Conservation (phyloP, 2,329 filamentous ascomycete species). For the Cytospora chrysosperma region DNA sequence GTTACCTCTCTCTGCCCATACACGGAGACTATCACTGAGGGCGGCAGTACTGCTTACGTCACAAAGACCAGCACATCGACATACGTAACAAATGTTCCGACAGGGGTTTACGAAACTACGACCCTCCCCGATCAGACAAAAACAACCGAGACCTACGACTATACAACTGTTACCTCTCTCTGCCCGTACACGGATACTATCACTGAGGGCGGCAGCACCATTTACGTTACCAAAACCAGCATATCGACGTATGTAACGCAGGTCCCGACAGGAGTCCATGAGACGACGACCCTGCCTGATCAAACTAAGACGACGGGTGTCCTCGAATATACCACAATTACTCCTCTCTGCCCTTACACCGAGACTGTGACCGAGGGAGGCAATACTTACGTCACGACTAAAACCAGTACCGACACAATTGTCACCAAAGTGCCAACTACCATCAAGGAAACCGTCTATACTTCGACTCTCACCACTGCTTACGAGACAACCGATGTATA, state of each 20-base stretch:
- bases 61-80: background rate
- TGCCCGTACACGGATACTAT: background rate
- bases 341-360: slow-evolving; percentile 15
- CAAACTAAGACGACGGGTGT: slow-evolving; percentile 13
- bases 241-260: slow-evolving; percentile 7
- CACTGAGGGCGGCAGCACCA: slow-evolving; percentile 26
- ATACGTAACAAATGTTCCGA: slow-evolving; percentile 26
- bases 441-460: slow-evolving; percentile 32
- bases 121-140: slow-evolving; percentile 13
- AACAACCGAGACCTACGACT: background rate
- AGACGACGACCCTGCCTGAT: slow-evolving; percentile 14
- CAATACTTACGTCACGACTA: slow-evolving; percentile 23
- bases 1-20: slow-evolving; percentile 2
- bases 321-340: slow-evolving; percentile 12
- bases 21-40: slow-evolving; percentile 24
- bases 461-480: slow-evolving; percentile 35
- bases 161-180: slow-evolving; percentile 3
- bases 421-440: slow-evolving; percentile 25
- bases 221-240: background rate
- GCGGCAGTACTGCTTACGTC: slow-evolving; percentile 11
- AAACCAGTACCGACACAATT: slow-evolving; percentile 23
- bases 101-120: slow-evolving; percentile 31
- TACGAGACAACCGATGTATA: slow-evolving; percentile 38
- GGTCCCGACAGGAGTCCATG: slow-evolving; percentile 3
- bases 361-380: slow-evolving; percentile 18